Evolutionary conservation across 2,329 filamentous ascomycete species (phyloP).

Genomic region (Celoporthe dispersa): DNA sequence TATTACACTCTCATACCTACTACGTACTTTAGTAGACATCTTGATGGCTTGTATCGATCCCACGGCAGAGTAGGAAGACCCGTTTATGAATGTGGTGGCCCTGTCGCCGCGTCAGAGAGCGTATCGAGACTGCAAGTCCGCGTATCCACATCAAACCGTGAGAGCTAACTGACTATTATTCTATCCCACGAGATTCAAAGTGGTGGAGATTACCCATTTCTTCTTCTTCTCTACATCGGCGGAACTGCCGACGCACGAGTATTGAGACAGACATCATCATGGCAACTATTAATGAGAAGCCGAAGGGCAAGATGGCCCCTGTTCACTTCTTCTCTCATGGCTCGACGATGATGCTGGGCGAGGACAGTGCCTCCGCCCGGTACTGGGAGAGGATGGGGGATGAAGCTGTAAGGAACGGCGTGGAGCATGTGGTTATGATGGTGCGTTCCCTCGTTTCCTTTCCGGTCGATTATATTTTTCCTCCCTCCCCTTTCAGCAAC

Average conservation of each 20-base stretch:
- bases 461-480: neutral
- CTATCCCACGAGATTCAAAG: neutral
- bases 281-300: constrained; percentile 10
- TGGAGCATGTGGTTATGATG: constrained; percentile 71
- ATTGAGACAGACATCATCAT: neutral
- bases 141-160: neutral
- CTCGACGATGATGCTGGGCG: constrained; percentile 73
- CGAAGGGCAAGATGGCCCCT: constrained; percentile 45
- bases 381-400: constrained; percentile 72
- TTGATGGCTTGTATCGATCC: neutral
- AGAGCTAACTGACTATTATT: neutral
- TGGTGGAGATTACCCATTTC: neutral
- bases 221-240: too few relatives aligned
- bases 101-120: neutral
- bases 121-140: neutral
- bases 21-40: neutral
- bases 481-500: too few relatives aligned
- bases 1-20: neutral
- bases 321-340: constrained; percentile 73
- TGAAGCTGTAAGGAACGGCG: constrained; percentile 59
- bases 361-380: constrained; percentile 62
- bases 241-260: neutral
- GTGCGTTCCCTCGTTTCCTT: constrained; percentile 38
- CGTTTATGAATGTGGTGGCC: neutral
- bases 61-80: neutral